Evolutionary conservation across 305 asterid genomes (phyloP).

Genomic region (Galium porrigens): DNA sequence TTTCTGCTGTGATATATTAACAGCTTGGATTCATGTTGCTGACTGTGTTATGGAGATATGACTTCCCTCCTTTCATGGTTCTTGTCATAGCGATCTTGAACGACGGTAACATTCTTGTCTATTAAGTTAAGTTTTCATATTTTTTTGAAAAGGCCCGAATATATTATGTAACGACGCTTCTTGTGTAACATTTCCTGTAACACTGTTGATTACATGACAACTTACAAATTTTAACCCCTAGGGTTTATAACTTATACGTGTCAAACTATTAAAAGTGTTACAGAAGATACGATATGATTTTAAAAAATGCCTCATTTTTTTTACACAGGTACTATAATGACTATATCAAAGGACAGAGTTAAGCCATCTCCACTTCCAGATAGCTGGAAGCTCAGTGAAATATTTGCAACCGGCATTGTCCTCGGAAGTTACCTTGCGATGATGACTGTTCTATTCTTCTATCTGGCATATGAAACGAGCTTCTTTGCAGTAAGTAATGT

Average conservation of each 20-base stretch:
- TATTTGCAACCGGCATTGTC: conserved; percentile 58
- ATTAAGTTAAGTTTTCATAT: background rate
- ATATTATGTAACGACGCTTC: too few species aligned
- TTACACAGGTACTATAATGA: conserved; percentile 62
- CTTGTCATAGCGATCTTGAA: conserved; percentile 76
- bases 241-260: background rate
- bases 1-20: conserved; percentile 10
- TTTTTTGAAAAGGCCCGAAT: too few species aligned
- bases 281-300: background rate
- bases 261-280: background rate
- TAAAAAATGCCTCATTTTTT: background rate
- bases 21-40: conserved; percentile 85
- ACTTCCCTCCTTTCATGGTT: conserved; percentile 80
- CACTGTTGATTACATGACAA: too few species aligned
- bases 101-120: conserved; percentile 42
- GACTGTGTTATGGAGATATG: conserved; percentile 62
- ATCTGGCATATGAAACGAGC: conserved; percentile 42
- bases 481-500: conserved; percentile 38
- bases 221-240: too few species aligned
- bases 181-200: too few species aligned
- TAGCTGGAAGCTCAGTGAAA: conserved; percentile 71
- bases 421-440: conserved; percentile 66
- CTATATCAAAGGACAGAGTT: conserved; percentile 66
- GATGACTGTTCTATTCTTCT: conserved; percentile 55
- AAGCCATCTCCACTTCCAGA: conserved; percentile 78